These are phyloP conservation scores for Talaromyces atroroseus DNA, from an alignment of 2,329 filamentous ascomycete species.

Conservation along the genomic window DNA sequence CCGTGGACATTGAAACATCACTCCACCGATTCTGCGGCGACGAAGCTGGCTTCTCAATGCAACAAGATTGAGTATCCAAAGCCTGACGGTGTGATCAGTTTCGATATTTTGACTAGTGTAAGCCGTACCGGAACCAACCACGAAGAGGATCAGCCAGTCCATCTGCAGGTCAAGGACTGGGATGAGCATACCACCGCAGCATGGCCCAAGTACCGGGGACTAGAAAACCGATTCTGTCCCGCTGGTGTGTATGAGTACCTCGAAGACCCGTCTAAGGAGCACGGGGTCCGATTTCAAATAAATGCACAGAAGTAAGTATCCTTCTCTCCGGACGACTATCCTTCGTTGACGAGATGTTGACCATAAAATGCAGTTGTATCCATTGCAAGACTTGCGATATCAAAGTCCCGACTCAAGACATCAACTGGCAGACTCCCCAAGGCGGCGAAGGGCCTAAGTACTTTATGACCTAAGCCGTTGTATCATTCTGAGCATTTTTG, in stretches of 20 bases:
- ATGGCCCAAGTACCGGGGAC: constrained; percentile 81
- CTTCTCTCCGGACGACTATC: not conserved
- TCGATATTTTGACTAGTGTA: constrained; percentile 93
- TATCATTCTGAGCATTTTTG: not conserved
- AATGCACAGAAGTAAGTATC: constrained; percentile 86
- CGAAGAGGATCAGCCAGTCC: constrained; percentile 96
- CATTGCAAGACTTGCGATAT: constrained; percentile 99
- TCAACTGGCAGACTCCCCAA: constrained; percentile 94
- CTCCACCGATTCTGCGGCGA: constrained; percentile 68
- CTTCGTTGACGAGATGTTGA: constrained; percentile 16
- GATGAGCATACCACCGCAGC: constrained; percentile 78
- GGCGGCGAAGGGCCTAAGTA: constrained; percentile 74
- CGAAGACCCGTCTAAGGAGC: constrained; percentile 78
- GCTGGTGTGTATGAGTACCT: constrained; percentile 98
- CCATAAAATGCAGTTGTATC: constrained; percentile 66
- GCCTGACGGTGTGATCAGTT: constrained; percentile 89
- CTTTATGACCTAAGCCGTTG: constrained; percentile 47
- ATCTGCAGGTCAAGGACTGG: constrained; percentile 93
- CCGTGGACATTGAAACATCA: constrained; percentile 93
- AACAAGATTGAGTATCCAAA: constrained; percentile 94
- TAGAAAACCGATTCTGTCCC: constrained; percentile 96
- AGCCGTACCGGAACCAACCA: constrained; percentile 96
- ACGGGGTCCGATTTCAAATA: constrained; percentile 94
- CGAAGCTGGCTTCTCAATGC: constrained; percentile 71
- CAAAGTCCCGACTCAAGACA: constrained; percentile 93